Percentiles rank a stretch among this genome's conserved stretches.
phyloP scores from a whole-genome alignment of 352 stramenopile species.

The Globisporangium nodosum region DNA sequence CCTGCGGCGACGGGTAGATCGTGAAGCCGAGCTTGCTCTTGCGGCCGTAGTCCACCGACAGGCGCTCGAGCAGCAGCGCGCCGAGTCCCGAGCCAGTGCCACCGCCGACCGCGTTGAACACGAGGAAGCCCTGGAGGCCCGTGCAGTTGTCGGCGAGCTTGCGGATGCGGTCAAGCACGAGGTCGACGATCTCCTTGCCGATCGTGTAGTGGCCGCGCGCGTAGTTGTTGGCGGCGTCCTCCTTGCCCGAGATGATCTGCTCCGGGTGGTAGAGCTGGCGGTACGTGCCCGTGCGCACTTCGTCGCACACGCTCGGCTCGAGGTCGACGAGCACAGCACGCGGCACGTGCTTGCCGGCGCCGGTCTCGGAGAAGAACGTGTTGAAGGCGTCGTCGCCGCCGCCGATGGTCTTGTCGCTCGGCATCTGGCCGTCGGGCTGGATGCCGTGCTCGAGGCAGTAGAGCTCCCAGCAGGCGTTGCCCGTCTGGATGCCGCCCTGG shows the following conservation, averaged over 20 bases:
- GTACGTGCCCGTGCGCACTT: constrained; percentile 95
- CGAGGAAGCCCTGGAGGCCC: constrained; percentile 96
- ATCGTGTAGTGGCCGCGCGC: constrained; percentile 93
- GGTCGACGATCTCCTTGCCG: constrained; percentile 96
- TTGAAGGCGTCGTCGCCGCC: constrained; percentile 96
- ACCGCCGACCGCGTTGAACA: constrained; percentile 97
- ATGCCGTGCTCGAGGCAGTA: constrained; percentile 87
- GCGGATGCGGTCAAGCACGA: constrained; percentile 96
- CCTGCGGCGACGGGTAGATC: constrained; percentile 95
- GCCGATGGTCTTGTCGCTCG: constrained; percentile 89
- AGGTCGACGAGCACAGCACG: constrained; percentile 97
- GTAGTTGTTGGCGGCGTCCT: constrained; percentile 92
- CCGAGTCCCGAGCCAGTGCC: constrained; percentile 97
- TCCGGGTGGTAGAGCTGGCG: constrained; percentile 97
- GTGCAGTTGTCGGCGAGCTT: constrained; percentile 98
- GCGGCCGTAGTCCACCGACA: constrained; percentile 97
- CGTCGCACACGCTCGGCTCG: constrained; percentile 97
- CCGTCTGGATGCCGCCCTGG: constrained; percentile 88
- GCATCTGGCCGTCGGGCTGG: constrained; percentile 91
- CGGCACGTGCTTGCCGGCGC: constrained; percentile 96
- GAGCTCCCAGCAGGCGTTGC: constrained; percentile 80
- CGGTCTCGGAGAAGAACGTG: constrained; percentile 94
- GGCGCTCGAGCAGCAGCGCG: constrained; percentile 94
- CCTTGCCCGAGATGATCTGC: constrained; percentile 98
- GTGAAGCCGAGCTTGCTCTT: constrained; percentile 99